Evolutionary conservation across 805 yeast species (phyloP).

Genomic region (Saccharomycopsis sp.): DNA sequence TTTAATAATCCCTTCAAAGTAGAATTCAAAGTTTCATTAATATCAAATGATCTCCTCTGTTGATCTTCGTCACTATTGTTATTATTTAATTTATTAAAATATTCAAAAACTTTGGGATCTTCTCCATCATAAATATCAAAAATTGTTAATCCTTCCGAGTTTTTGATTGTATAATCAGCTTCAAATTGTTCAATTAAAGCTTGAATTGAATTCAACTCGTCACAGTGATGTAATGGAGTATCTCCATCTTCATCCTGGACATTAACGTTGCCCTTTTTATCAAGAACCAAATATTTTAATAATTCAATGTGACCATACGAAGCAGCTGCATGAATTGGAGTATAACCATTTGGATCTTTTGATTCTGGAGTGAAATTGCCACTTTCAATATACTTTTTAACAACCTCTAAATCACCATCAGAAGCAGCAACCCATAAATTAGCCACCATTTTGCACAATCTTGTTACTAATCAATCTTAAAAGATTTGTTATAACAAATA

Average conservation of each 20-base stretch:
- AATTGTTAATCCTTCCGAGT: slow-evolving; percentile 68
- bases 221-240: slow-evolving; percentile 89
- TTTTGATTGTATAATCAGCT: slow-evolving; percentile 56
- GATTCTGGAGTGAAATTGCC: slow-evolving; percentile 55
- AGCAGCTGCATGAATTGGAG: slow-evolving; percentile 96
- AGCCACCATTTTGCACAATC: slow-evolving; percentile 21
- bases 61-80: too few relatives aligned
- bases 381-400: slow-evolving; percentile 41
- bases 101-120: slow-evolving; percentile 68
- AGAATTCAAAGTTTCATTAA: too few relatives aligned
- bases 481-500: not conserved
- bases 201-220: slow-evolving; percentile 55
- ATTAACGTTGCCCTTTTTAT: slow-evolving; percentile 57
- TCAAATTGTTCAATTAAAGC: slow-evolving; percentile 53
- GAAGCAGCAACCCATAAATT: slow-evolving; percentile 96
- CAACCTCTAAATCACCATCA: slow-evolving; percentile 57
- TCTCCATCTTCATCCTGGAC: slow-evolving; percentile 85
- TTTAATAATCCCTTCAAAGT: too few relatives aligned
- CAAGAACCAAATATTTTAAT: slow-evolving; percentile 47
- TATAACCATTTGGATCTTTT: slow-evolving; percentile 88
- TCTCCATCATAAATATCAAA: slow-evolving; percentile 59
- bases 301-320: slow-evolving; percentile 78
- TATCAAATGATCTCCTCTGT: too few relatives aligned
- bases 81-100: too few relatives aligned
- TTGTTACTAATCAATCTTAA: too few relatives aligned